Evolutionary conservation across 2,329 filamentous ascomycete species (phyloP), one percentile per base, ranked within the genome.

Genomic region (Coniochaeta pulveracea): DNA sequence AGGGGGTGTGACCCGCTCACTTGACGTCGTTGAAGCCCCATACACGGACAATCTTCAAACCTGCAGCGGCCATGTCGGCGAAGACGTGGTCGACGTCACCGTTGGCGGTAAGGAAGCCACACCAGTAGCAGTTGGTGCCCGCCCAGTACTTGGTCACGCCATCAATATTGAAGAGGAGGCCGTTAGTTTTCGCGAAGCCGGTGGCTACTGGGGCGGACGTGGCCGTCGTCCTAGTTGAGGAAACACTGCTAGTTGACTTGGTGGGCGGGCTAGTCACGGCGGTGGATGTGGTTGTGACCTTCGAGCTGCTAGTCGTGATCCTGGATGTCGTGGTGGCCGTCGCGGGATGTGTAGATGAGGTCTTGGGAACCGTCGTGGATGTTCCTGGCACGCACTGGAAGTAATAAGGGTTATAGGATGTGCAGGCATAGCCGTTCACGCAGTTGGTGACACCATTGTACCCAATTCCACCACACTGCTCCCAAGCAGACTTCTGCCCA

Each of bases 11-110:
- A n/a, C n/a, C n/a, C n/a, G n/a, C n/a, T n/a, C n/a, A n/a, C n/a
- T 55, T 71, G 11, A 71, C 65, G 40, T 73, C 69, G 50, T 73
- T 72, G 55, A 76, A 76, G 7, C 70, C 70, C 72, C 71, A 75
- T 33, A 74, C 58, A 9, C 72, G 60, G 17, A 75, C 52, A 35
- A 76, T 64, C 46, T 70, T 72, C 35, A 66, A 60, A 1, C 69
- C 68, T 7, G 67, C 61, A 16, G 50, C 40, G 34, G 55, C 47
- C 4, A 75, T 45, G 41, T 69, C 58, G 34, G 57, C 50, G 34
- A 69, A 56, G 12, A 61, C 50, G 15, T 54, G 51, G 42, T 75
- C 66, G 7, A 74, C 61, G 46, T 77, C 70, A 10, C 54, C 57
- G 37, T 69, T 57, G 29, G 64, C 62, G 42, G 57, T 65, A 21